Conservation (phyloP, 345 rosid species). For the Hibiscus syriacus region DNA sequence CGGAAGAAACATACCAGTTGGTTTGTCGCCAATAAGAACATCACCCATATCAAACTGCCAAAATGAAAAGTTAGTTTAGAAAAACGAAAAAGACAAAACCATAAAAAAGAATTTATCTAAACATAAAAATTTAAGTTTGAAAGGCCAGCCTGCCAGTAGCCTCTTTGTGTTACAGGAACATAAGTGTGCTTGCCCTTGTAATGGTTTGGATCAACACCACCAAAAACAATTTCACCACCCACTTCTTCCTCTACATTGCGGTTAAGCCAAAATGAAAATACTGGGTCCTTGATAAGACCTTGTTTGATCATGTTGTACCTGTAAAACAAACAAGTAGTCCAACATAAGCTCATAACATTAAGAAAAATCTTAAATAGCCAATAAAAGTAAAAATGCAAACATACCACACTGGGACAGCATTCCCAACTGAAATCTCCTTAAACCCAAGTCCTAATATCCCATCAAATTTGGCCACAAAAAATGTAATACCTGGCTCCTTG, state of each 20-base stretch:
- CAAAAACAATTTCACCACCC: conserved; percentile 93
- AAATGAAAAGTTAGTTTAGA: conserved; percentile 1
- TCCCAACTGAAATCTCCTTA: conserved; percentile 83
- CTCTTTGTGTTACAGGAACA: too few species aligned
- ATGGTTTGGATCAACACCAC: too few species aligned
- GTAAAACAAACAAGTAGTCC: conserved; percentile 5
- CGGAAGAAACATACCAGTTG: conserved; percentile 51
- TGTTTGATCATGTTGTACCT: conserved; percentile 98
- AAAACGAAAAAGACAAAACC: conserved; percentile 5
- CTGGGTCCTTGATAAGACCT: conserved; percentile 75
- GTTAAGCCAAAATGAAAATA: conserved; percentile 96
- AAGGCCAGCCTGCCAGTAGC: too few species aligned
- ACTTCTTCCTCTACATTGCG: conserved; percentile 63
- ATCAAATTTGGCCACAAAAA: too few species aligned
- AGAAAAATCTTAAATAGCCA: background rate
- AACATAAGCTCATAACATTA: conserved; percentile 8
- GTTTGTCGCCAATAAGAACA: conserved; percentile 62
- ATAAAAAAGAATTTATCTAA: background rate
- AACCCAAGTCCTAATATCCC: conserved; percentile 96
- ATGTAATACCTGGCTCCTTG: conserved; percentile 75
- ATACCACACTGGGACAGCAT: conserved; percentile 78
- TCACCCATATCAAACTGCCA: conserved; percentile 87
- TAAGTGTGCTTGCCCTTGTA: too few species aligned
- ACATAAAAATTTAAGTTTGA: too few species aligned
- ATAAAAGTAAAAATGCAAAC: conserved; percentile 8